A percentile compares a stretch with the other conserved stretches of the same genome.
Evolutionary conservation across 371 early-diverging fungal species (phyloP).

Genomic region (Nematocida minor): DNA sequence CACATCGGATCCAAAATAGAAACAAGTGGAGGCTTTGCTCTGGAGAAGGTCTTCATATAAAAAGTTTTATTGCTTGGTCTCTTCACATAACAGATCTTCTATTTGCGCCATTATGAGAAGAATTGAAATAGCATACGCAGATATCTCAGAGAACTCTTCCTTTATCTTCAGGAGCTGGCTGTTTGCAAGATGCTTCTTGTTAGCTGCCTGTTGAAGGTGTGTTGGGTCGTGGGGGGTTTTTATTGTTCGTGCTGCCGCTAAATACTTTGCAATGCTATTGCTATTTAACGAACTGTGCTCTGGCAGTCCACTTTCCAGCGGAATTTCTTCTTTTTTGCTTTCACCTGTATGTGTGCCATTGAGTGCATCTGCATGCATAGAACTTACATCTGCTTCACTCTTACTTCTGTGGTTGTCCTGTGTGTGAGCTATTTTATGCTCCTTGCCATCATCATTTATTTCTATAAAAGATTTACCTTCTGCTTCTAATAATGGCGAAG

Average conservation of each 20-base stretch:
- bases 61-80: neutral
- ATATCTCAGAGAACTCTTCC: slow-evolving; percentile 38
- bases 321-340: too few species aligned
- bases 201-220: neutral
- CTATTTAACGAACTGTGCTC: neutral
- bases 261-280: neutral
- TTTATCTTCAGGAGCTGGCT: neutral
- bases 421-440: too few species aligned
- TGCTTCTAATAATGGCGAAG: too few species aligned
- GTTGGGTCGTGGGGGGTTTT: neutral
- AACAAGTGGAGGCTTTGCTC: neutral
- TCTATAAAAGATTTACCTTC: too few species aligned
- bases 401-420: too few species aligned
- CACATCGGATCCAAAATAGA: neutral
- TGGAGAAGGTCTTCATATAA: slow-evolving; percentile 36
- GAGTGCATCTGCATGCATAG: too few species aligned
- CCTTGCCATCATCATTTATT: too few species aligned
- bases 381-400: too few species aligned
- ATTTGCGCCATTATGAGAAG: slow-evolving; percentile 19
- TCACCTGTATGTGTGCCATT: too few species aligned
- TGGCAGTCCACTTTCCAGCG: too few species aligned
- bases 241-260: neutral
- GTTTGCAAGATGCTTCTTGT: neutral
- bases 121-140: slow-evolving; percentile 33
- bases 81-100: slow-evolving; percentile 5